Conservation (phyloP, 257 asterid species). For the Solanum corneliomulleri region DNA sequence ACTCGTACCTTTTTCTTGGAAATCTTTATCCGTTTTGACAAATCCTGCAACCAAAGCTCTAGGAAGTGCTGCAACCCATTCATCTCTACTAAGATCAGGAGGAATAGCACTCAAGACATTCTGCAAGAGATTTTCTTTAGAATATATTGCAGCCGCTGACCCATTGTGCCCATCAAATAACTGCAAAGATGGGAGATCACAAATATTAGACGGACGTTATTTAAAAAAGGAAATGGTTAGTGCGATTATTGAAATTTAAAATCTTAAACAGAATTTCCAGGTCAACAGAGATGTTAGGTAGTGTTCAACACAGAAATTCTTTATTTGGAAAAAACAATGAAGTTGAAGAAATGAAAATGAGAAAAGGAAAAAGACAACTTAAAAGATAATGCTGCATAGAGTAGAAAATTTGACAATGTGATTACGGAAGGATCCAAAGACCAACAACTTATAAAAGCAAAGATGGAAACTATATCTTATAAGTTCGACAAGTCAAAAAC, state of each 20-base stretch:
- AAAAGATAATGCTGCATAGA: neutral
- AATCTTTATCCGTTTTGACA: constrained; percentile 92
- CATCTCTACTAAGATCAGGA: constrained; percentile 73
- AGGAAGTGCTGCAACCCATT: constrained; percentile 83
- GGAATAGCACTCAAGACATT: constrained; percentile 81
- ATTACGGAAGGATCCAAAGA: neutral
- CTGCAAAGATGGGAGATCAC: constrained; percentile 29
- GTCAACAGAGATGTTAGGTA: neutral
- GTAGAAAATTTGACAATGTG: neutral
- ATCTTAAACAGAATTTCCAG: neutral
- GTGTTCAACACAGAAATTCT: neutral
- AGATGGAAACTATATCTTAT: neutral
- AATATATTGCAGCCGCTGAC: constrained; percentile 89
- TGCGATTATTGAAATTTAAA: neutral
- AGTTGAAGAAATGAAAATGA: neutral
- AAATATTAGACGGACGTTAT: neutral
- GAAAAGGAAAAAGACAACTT: neutral
- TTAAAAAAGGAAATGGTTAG: neutral
- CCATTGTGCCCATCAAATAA: constrained; percentile 98
- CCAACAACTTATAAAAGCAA: neutral
- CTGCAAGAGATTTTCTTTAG: constrained; percentile 80
- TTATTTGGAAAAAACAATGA: neutral
- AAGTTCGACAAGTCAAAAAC: neutral
- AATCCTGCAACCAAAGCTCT: constrained; percentile 97
- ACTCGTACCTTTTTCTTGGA: constrained; percentile 72